Evolutionary conservation across 2,329 filamentous ascomycete genomes (phyloP), one percentile per base, ranked within the genome.

Genomic region (Alternaria sp.): DNA sequence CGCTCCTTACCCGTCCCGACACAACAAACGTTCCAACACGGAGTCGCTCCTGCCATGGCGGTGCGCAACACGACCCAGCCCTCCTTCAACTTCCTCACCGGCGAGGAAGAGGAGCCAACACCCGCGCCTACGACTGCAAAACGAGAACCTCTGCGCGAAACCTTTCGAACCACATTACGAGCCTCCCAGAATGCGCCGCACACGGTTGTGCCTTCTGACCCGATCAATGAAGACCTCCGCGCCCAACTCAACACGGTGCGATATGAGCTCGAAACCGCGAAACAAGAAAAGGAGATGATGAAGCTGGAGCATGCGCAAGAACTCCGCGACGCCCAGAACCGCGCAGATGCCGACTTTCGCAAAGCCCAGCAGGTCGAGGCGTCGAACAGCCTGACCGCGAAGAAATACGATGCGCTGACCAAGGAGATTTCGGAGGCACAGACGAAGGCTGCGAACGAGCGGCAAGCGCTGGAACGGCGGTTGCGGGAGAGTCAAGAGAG

Each of bases 201-300:
- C 57, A 77, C 74, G 4, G 72, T 79, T 15, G 72, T 78, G n/a
- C 68, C 80, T 49, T 73, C 80, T 26, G 82, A 84, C 59, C 74
- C 78, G 67, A 76, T 78, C 70, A 90, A 88, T 63, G 94, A 98
- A 74, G 91, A 94, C 67, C 85, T 98, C 25, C 94, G 95, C 75
- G 93, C 95, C 2, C 93, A 97, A 80, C 85, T 98, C 45, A 96
- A 94, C 65, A 92, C 93, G 0, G 83, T 97, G 54, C 90, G 90
- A 65, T 99, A 97, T 81, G 93, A 95, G 62, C 86, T 97, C 68
- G 92, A 93, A 73, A 95, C 92, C 17, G 83, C 92, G 57, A 94
- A 95, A 73, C 93, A 97, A 71, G 95, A 98, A 75, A 90, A 92
- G 71, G 93, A 97, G 61, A 87, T 97, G 72, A 84, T 89, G 51